These are phyloP conservation scores for Adiantum capillusveneris DNA, from an alignment of 75 land plant species.

Conservation along the genomic window DNA sequence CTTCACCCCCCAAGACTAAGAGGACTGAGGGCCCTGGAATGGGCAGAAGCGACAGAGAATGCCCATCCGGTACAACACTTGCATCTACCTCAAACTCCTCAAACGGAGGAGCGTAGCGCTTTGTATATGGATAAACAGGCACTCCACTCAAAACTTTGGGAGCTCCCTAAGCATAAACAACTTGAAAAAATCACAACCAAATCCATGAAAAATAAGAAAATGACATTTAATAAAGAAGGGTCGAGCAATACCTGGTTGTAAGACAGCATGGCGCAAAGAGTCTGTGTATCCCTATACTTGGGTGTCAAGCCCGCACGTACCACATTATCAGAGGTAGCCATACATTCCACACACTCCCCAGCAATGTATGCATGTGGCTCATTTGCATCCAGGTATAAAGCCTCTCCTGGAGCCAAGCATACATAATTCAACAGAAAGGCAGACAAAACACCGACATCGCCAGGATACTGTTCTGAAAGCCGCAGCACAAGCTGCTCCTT, in stretches of 20 bases:
- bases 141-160: conserved; percentile 65
- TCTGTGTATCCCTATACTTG: conserved; percentile 65
- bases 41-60: conserved; percentile 32
- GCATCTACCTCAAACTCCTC: conserved; percentile 94
- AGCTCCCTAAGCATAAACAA: conserved; percentile 43
- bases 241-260: conserved; percentile 59
- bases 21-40: conserved; percentile 73
- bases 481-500: conserved; percentile 60
- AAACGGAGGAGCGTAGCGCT: conserved; percentile 70
- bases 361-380: conserved; percentile 83
- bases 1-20: conserved; percentile 50
- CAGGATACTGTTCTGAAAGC: conserved; percentile 81
- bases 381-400: conserved; percentile 71
- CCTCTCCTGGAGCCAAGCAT: conserved; percentile 69
- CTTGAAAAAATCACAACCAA: too few relatives aligned
- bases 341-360: conserved; percentile 87
- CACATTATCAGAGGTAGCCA: conserved; percentile 99
- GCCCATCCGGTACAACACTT: conserved; percentile 42
- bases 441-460: conserved; percentile 71
- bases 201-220: not conserved
- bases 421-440: conserved; percentile 74
- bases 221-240: not conserved
- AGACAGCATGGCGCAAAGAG: conserved; percentile 90
- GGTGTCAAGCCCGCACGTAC: conserved; percentile 97
- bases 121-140: conserved; percentile 37